Percentiles rank a stretch among this genome's conserved stretches.
These are phyloP conservation scores for Annulohypoxylon bovei DNA, from an alignment of 495 filamentous ascomycete genomes.

Conservation along the genomic window DNA sequence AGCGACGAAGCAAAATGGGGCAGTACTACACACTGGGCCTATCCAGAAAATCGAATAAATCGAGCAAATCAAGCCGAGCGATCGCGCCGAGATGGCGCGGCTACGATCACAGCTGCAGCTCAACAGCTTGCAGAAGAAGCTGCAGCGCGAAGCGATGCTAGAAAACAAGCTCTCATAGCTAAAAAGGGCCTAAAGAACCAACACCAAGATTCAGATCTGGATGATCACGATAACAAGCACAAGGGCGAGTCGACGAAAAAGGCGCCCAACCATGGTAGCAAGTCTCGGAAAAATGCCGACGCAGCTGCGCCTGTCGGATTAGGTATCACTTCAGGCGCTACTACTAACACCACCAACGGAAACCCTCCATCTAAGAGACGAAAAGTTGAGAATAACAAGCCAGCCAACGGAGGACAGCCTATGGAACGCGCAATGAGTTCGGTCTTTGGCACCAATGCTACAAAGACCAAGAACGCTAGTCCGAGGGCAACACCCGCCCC, in stretches of 20 bases:
- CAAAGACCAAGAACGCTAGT: conserved; percentile 64
- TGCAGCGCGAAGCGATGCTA: conserved; percentile 78
- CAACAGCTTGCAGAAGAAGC: conserved; percentile 80
- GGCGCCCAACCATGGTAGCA: conserved; percentile 56
- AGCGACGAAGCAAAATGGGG: conserved; percentile 94
- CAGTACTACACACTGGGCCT: conserved; percentile 94
- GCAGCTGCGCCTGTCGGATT: conserved; percentile 59
- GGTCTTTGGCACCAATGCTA: conserved; percentile 59
- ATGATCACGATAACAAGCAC: conserved; percentile 67
- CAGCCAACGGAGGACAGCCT: conserved; percentile 61
- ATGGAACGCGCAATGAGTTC: conserved; percentile 79
- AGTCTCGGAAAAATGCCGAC: conserved; percentile 71
- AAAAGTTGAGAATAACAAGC: conserved; percentile 74
- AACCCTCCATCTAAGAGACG: conserved; percentile 74
- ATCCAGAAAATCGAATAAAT: conserved; percentile 82
- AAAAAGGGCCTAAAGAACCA: conserved; percentile 74
- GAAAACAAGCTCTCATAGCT: conserved; percentile 80
- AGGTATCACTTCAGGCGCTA: conserved; percentile 58
- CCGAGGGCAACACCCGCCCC: conserved; percentile 69
- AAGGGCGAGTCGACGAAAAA: conserved; percentile 66
- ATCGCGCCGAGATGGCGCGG: conserved; percentile 78
- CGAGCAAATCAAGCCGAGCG: conserved; percentile 71
- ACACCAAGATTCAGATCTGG: conserved; percentile 78
- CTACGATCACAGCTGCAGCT: conserved; percentile 72
- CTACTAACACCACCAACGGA: conserved; percentile 51